Conservation (phyloP, 208 protist genomes). For the Porcisia hertigi region DNA sequence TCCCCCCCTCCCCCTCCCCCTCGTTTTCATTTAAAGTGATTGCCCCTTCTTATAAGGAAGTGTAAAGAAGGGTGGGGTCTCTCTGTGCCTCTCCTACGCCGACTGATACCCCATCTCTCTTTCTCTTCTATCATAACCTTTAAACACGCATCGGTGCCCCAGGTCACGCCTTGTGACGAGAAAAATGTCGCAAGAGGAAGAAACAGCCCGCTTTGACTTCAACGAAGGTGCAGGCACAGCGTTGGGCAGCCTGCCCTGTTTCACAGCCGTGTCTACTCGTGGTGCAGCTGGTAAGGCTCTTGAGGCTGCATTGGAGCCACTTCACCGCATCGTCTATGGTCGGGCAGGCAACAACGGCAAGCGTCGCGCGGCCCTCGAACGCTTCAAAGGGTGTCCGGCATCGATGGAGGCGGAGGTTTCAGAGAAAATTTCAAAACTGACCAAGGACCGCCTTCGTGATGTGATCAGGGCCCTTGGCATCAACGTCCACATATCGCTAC, state of each 20-base stretch:
- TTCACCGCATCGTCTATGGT: slow-evolving; percentile 77
- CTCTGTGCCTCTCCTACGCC: too few relatives aligned
- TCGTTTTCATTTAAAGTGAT: too few relatives aligned
- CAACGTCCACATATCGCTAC: slow-evolving; percentile 36
- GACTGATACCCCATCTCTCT: too few relatives aligned
- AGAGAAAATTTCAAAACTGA: slow-evolving; percentile 37
- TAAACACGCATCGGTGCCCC: too few relatives aligned
- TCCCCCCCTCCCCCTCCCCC: too few relatives aligned
- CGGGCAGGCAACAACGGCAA: slow-evolving; percentile 45
- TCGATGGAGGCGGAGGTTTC: slow-evolving; percentile 41
- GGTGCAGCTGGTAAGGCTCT: slow-evolving; percentile 38
- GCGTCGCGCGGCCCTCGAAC: slow-evolving; percentile 49
- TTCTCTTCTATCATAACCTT: too few relatives aligned
- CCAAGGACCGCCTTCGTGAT: slow-evolving; percentile 62
- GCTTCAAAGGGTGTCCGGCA: slow-evolving; percentile 65
- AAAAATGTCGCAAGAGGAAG: slow-evolving; percentile 25
- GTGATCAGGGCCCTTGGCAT: slow-evolving; percentile 58
- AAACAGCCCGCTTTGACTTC: slow-evolving; percentile 40
- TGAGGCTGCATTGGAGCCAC: slow-evolving; percentile 60
- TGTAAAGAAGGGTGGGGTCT: too few relatives aligned
- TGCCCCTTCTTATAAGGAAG: too few relatives aligned
- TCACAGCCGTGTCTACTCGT: slow-evolving; percentile 34
- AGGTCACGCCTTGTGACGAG: neutral
- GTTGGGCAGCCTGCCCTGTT: slow-evolving; percentile 55
- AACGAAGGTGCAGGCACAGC: slow-evolving; percentile 46